Evolutionary conservation across 192 early-diverging fungal species (phyloP).

Genomic region (Linnemannia exigua): DNA sequence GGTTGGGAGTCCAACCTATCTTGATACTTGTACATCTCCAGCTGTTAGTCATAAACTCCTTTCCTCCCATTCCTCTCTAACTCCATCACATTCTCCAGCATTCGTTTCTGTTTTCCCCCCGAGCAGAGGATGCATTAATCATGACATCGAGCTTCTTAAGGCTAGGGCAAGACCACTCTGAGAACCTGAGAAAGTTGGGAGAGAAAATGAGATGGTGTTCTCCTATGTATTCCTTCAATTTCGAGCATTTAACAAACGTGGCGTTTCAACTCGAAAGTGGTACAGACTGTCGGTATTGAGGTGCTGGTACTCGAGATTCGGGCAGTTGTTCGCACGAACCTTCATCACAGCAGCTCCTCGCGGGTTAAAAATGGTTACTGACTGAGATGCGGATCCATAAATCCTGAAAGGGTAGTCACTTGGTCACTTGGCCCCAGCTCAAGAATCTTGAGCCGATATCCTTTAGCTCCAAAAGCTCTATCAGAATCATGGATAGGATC

Average conservation of each 20-base stretch:
- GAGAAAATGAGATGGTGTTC: neutral
- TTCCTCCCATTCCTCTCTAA: neutral
- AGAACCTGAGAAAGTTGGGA: neutral
- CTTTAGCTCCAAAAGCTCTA: too few species aligned
- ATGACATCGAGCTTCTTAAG: neutral
- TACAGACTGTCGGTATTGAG: neutral
- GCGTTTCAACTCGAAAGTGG: neutral
- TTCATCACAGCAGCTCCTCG: neutral
- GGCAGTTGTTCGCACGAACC: neutral
- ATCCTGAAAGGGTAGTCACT: too few species aligned
- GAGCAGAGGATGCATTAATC: neutral
- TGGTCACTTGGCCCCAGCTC: too few species aligned
- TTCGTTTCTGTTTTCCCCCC: neutral
- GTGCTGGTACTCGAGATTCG: neutral
- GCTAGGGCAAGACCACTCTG: neutral
- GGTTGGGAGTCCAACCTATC: neutral
- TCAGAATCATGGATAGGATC: too few species aligned
- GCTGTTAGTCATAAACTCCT: neutral
- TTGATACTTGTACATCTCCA: neutral
- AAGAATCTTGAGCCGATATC: too few species aligned
- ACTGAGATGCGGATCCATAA: too few species aligned
- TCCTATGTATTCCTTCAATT: neutral
- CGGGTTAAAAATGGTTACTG: too few species aligned
- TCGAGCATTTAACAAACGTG: neutral
- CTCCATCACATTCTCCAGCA: neutral